Evolutionary conservation across 108 stramenopile genomes (phyloP), one percentile per base, ranked within the genome.

Genomic region (Skeletonema menzelii): DNA sequence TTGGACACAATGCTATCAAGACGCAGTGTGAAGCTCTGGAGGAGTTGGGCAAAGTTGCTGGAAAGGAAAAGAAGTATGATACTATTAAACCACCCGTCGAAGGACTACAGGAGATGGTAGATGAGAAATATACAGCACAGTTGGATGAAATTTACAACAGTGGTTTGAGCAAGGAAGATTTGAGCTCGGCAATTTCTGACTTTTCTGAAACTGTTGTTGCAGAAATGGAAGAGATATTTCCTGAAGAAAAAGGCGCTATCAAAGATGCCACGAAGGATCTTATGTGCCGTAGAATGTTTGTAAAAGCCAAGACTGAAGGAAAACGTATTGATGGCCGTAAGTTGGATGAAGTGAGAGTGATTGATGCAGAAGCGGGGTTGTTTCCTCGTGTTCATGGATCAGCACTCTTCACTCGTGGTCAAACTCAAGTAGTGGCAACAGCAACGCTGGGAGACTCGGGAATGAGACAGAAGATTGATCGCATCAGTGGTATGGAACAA

Each of bases 381-480:
- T 75, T 86, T 46, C 88, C 88, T 10, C 63, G 64, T 24, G 83
- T 85, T n/a, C 96, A 97, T 75, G 96, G 97, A 35, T 95, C 94
- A 24, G 93, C 96, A 22, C 66, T 98, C 17, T 98, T 98, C 78
- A 96, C 96, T 5, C 73, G 97, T 27, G 97, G 97, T 12, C 89
- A 98, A 65, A 97, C 97, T 47, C 97, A 98, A 81, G 87, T 88
- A 8, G 74, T 98, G 61, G 90, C 92, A 0, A 95, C 96, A 32
- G 88, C 95, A 22, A 97, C 97, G 8, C 74, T 98, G 57, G 97
- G 89, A 53, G 87, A 84, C 64, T 78, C 88, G 17, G 88, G 90
- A n/a, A 97, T 97, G 93, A 79, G 76, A 62, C 96, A 96, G 72
- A 95, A 94, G 79, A 88, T 93, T 44, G 96, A 98, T 64, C 85